Evolutionary conservation across 2,329 filamentous ascomycete species (phyloP), one percentile per base, ranked within the genome.

Genomic region (Daldinia sp.): DNA sequence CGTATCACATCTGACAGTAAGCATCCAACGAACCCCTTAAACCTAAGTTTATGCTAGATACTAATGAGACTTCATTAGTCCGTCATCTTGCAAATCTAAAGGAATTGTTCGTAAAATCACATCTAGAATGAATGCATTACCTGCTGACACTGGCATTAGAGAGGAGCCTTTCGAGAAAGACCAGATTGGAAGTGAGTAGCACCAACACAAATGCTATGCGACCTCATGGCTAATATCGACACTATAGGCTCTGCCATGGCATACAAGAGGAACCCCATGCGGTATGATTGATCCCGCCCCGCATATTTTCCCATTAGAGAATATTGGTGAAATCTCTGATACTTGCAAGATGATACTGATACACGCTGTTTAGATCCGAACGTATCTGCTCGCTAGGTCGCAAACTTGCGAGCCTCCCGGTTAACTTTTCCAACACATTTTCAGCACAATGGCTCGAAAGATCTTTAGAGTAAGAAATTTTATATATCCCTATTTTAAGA

Each of bases 371-470:
- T 30, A 60, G 82, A 17, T 74, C 70, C 13, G 77, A 78, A 58
- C 69, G 77, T 49, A 73, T 77, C 34, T 76, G 68, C 57, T 71
- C 68, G 8, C 68, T 78, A 4, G 70, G 73, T 1, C 70, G 76
- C 21, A 73, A 76, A 64, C 67, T 78, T 23, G 66, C 72, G 17
- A 73, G 73, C 5, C 70, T 74, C 27, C 72, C 72, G 1, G 66
- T 66, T 3, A 75, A 86, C 60, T 85, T 85, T 58, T 80, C 86
- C 39, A 85, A 90, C 74, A 94, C 88, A 4, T 91, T 87, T 74
- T 83, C 86, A 43, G 83, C 83, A 23, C 91, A 95, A 74, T 92
- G 90, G 90, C 86, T 93, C 72, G 91, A 94, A 78, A 82, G 92
- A 41, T 89, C 89, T 0, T 83, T 96, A 32, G 92, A 95, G 50